Evolutionary conservation across 2,329 filamentous ascomycete species (phyloP), one percentile per base, ranked within the genome.

Genomic region (Microsporum audouinii): DNA sequence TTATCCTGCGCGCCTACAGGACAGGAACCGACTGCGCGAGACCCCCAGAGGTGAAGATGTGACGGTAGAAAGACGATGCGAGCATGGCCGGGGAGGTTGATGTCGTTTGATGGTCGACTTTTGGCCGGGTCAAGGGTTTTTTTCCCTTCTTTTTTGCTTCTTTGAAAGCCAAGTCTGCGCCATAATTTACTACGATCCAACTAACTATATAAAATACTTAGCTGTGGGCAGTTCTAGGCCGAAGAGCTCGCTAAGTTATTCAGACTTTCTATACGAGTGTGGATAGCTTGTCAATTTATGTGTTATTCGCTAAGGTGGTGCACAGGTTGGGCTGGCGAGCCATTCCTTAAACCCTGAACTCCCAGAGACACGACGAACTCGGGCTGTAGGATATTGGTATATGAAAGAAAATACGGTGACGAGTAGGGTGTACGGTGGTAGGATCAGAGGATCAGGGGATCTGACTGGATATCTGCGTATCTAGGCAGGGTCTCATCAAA

Each of bases 21-120:
- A 29, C 51, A 72, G 23, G 34, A 62, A 29, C 72, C 72, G 38
- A 65, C 67, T 53, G 72, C 71, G 63, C 67, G 72, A 64, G 73
- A 74, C 60, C 74, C 71, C 65, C 71, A 68, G 62, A 64, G 75
- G 65, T 75, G 51, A 34, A 14, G 7, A 17, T 55, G 51, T 55
- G 51, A 12, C 51, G 45, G 14, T 31, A 27, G 45, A 5, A 51
- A 17, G 23, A 55, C 6, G 14, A 34, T 38, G 33, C 12, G 51
- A 55, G 51, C 51, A 55, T 55, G 51, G 51, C n/a, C n/a, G 51
- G 49, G 49, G 49, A 31, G 29, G 51, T n/a, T 36, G n/a, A 23
- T 10, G 23, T 23, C n/a, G 17, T 36, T 17, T 10, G 6, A 34
- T 34, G 31, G 27, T 36, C 51, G 27, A n/a, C 45, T 17, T 29